phyloP scores from a whole-genome alignment of 2,329 filamentous ascomycete genomes.

The Pleoardoris graminearum region DNA sequence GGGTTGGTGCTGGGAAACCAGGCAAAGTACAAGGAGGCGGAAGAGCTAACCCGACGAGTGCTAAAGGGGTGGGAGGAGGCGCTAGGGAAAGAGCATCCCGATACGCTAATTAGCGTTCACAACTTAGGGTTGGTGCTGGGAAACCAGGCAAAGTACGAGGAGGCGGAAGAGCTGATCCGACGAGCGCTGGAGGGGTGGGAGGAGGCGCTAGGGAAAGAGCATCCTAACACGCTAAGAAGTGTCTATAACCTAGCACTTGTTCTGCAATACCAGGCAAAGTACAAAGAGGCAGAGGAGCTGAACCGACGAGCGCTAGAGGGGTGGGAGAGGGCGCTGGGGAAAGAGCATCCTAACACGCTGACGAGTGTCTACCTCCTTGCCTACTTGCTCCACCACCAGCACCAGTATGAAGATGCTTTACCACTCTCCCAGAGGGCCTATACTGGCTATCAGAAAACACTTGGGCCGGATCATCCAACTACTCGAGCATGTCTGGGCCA shows the following conservation, averaged over 20 bases:
- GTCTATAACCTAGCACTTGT: neutral
- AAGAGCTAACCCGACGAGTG: neutral
- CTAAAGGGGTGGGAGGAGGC: neutral
- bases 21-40: neutral
- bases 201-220: neutral
- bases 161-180: neutral
- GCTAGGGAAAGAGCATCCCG: neutral
- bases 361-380: neutral
- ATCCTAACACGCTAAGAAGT: neutral
- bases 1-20: neutral
- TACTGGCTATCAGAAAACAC: neutral
- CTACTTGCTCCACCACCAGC: neutral
- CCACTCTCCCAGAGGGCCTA: neutral
- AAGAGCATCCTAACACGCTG: conserved; percentile 1
- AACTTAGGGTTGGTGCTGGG: neutral
- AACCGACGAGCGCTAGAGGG: neutral
- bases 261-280: neutral
- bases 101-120: neutral
- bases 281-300: neutral
- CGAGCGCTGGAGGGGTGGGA: neutral
- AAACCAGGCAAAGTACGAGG: neutral
- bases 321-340: conserved; percentile 1
- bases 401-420: neutral
- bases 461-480: neutral
- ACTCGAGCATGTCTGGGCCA: too few relatives aligned